Evolutionary conservation across 2,329 filamentous ascomycete species (phyloP).

Genomic region (Aureobasidium sp.): DNA sequence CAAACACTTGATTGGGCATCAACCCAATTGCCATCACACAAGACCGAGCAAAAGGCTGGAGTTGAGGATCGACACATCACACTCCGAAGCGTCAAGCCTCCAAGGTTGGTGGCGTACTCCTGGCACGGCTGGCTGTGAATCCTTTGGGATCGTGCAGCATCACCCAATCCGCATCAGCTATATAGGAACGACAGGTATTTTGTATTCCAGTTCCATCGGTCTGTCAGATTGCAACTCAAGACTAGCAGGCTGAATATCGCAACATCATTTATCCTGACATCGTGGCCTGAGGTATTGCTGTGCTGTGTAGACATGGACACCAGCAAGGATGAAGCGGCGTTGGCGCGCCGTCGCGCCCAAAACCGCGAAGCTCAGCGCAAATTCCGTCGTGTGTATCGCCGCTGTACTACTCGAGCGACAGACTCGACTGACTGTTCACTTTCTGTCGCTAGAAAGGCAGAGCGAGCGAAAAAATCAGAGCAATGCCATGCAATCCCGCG

Average conservation of each 20-base stretch:
- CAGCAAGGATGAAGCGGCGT: background rate
- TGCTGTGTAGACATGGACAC: background rate
- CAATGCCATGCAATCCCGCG: background rate
- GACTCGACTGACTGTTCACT: background rate
- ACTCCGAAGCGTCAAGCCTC: background rate
- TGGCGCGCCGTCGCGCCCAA: background rate
- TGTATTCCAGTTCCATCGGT: background rate
- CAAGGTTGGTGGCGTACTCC: background rate
- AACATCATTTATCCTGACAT: too few relatives aligned
- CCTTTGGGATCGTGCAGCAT: background rate
- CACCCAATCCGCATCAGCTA: background rate
- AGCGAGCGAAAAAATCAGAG: background rate
- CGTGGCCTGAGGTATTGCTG: background rate
- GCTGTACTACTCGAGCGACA: background rate
- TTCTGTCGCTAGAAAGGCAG: background rate
- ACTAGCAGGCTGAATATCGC: too few relatives aligned
- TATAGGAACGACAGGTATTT: background rate
- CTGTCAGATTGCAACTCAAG: background rate
- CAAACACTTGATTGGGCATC: background rate
- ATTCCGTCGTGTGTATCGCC: background rate
- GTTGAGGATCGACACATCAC: background rate
- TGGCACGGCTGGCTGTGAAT: background rate
- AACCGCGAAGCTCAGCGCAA: background rate
- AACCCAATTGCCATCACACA: background rate
- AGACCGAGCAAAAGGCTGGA: background rate